phyloP scores from a whole-genome alignment of 768 basidiomycete genomes.

The Mycena rebaudengoi region DNA sequence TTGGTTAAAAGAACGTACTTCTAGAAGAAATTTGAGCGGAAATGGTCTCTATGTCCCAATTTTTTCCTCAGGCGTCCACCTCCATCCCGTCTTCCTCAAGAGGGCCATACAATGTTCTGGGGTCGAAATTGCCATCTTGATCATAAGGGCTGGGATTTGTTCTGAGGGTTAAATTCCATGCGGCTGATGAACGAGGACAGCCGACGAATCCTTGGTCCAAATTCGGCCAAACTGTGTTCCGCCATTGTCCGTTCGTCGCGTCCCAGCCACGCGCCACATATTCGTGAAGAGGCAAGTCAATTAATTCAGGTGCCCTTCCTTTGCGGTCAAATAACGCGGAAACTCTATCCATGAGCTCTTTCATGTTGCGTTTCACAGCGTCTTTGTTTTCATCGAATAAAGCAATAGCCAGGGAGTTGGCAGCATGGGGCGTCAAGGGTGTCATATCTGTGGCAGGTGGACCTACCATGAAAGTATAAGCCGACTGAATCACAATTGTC shows the following conservation, averaged over 20 bases:
- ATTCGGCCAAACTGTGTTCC: neutral
- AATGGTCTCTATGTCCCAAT: too few relatives aligned
- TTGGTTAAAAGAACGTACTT: too few relatives aligned
- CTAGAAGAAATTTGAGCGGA: too few relatives aligned
- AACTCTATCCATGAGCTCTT: neutral
- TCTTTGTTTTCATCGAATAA: neutral
- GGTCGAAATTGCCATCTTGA: too few relatives aligned
- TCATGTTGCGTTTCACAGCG: neutral
- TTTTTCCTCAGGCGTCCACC: too few relatives aligned
- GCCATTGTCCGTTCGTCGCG: neutral
- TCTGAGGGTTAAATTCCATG: too few relatives aligned
- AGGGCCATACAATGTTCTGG: too few relatives aligned
- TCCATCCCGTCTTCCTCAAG: too few relatives aligned
- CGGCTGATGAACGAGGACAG: too few relatives aligned
- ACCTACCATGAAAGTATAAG: neutral
- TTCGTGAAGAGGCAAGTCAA: slow-evolving; percentile 10
- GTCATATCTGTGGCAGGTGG: neutral
- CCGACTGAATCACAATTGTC: too few relatives aligned
- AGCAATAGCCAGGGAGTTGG: slow-evolving; percentile 4
- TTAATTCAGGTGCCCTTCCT: neutral
- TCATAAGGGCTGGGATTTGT: too few relatives aligned
- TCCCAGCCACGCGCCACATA: slow-evolving; percentile 12
- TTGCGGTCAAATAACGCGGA: neutral
- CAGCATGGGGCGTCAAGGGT: neutral
- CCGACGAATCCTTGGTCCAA: neutral